Conservation (phyloP, 306 rosid species). For the Cucurbita pepo region DNA sequence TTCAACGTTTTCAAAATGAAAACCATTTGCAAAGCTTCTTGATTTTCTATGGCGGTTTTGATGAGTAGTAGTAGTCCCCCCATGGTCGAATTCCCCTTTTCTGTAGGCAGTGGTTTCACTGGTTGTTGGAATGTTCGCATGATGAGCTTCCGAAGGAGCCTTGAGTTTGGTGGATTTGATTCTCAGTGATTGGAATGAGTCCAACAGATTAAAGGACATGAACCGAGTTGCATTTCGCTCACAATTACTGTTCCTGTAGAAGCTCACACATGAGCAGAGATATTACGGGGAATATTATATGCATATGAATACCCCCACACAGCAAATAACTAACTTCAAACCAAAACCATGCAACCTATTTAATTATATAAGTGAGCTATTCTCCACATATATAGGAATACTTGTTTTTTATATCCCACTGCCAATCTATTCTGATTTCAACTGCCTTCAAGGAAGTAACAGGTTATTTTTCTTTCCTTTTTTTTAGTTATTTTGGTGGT, state of each 20-base stretch:
- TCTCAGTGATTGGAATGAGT: constrained; percentile 41
- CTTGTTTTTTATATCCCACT: too few species aligned
- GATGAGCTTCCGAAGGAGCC: constrained; percentile 45
- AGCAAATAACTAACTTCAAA: not conserved
- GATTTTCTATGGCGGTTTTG: constrained; percentile 33
- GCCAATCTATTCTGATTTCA: too few species aligned
- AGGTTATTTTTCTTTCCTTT: too few species aligned
- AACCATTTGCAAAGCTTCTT: constrained; percentile 36
- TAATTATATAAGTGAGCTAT: not conserved
- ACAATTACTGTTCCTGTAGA: constrained; percentile 26
- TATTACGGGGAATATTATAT: not conserved
- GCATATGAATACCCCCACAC: too few species aligned
- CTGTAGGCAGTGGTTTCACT: constrained; percentile 20
- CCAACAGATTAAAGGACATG: constrained; percentile 26
- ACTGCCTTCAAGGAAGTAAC: too few species aligned
- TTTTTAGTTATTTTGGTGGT: too few species aligned
- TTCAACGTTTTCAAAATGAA: constrained; percentile 35
- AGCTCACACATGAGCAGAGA: not conserved
- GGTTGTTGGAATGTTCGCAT: constrained; percentile 29
- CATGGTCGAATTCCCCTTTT: constrained; percentile 12
- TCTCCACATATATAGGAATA: too few species aligned
- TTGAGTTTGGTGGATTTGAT: constrained; percentile 24
- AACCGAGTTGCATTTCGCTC: constrained; percentile 17
- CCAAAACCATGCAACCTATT: not conserved
- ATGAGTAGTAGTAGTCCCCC: constrained; percentile 11